Conservation (phyloP, 73 alveolate genomes). For the Paramecium biaurelia region DNA sequence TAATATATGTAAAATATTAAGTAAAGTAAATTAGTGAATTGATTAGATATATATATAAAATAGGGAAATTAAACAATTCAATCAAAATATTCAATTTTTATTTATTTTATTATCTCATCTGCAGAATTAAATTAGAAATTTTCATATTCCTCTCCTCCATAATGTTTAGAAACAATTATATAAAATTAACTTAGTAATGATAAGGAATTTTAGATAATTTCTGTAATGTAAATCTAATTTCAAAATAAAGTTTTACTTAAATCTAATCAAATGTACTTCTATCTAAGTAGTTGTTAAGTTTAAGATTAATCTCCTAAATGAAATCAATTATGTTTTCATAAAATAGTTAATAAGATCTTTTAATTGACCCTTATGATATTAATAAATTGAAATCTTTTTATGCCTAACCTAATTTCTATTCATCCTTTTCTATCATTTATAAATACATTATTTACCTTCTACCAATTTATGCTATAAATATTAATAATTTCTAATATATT, state of each 20-base stretch:
- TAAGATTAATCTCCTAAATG: neutral
- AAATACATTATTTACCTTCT: neutral
- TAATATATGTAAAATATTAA: no score
- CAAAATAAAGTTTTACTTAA: neutral
- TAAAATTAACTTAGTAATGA: constrained; percentile 8
- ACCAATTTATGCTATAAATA: neutral
- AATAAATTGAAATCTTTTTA: neutral
- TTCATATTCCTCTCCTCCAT: constrained; percentile 43
- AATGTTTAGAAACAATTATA: constrained; percentile 16
- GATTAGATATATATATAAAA: no score
- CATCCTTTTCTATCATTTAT: neutral
- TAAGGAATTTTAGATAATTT: constrained; percentile 30
- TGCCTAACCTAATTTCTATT: neutral
- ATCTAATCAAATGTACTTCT: neutral
- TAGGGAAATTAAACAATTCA: neutral
- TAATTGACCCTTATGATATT: neutral
- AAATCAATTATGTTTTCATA: constrained; percentile 39
- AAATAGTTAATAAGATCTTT: constrained; percentile 22
- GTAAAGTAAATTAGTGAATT: no score
- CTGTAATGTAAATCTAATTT: neutral
- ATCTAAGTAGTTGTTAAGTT: neutral
- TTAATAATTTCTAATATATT: constrained; percentile 17
- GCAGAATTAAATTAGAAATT: neutral
- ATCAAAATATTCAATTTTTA: constrained; percentile 31
- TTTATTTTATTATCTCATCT: neutral